Percentiles rank a stretch among this genome's conserved stretches.
Conservation (phyloP, 441 rosid genomes). For the Euphorbia schlechtendalii region DNA sequence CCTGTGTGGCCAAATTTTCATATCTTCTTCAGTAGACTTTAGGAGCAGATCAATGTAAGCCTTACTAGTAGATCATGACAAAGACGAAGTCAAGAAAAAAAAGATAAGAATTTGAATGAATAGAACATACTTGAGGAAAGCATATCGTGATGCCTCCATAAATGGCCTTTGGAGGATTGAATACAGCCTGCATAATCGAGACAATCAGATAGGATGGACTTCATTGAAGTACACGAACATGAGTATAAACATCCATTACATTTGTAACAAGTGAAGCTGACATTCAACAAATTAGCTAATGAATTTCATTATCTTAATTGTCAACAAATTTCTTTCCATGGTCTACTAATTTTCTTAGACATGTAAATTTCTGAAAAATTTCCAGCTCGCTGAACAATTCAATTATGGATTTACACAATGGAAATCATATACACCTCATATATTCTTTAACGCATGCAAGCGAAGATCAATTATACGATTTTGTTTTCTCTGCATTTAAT, state of each 20-base stretch:
- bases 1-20: no score
- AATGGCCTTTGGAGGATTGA: slow-evolving; percentile 66
- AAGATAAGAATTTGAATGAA: slow-evolving; percentile 16
- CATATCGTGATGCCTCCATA: slow-evolving; percentile 90
- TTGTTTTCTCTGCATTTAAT: background rate
- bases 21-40: slow-evolving; percentile 67
- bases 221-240: no score
- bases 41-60: slow-evolving; percentile 64
- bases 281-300: background rate
- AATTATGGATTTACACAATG: background rate
- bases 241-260: no score
- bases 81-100: slow-evolving; percentile 52
- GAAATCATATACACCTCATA: background rate
- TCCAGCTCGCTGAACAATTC: background rate
- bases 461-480: background rate
- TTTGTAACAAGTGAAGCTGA: background rate
- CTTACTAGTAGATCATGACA: slow-evolving; percentile 36
- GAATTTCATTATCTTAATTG: background rate
- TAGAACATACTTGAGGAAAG: slow-evolving; percentile 66
- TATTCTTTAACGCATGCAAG: background rate
- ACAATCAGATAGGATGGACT: background rate
- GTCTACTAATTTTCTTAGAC: background rate
- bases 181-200: slow-evolving; percentile 42
- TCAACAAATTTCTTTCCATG: background rate
- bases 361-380: no score